A percentile compares a stretch with the other conserved stretches of the same genome.
phyloP scores from a whole-genome alignment of 1,284 basidiomycete species.

The Phellopilus nigrolimitatus region DNA sequence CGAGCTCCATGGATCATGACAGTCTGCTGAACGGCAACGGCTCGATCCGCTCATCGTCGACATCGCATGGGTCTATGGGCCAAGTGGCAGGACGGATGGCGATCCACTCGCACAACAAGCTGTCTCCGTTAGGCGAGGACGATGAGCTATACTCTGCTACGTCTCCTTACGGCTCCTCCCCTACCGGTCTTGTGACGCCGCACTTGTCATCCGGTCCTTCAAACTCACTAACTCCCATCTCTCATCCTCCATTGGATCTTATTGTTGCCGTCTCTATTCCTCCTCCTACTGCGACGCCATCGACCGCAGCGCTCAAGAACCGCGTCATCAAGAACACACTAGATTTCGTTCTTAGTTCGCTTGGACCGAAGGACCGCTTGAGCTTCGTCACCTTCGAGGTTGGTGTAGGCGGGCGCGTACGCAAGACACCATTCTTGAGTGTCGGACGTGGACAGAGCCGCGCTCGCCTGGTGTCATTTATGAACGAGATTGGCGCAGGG shows the following conservation, averaged over 20 bases:
- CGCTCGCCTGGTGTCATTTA: slow-evolving; percentile 66
- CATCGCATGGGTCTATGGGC: slow-evolving; percentile 54
- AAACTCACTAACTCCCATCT: slow-evolving; percentile 72
- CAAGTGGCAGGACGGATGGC: slow-evolving; percentile 14
- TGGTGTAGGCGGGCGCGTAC: slow-evolving; percentile 70
- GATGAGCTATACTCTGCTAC: slow-evolving; percentile 43
- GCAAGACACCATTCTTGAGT: slow-evolving; percentile 86
- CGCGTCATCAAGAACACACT: slow-evolving; percentile 82
- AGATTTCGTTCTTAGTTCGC: slow-evolving; percentile 75
- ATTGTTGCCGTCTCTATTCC: slow-evolving; percentile 90
- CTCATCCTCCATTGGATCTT: slow-evolving; percentile 87
- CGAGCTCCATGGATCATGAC: slow-evolving; percentile 53
- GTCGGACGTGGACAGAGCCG: slow-evolving; percentile 67
- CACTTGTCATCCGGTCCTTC: slow-evolving; percentile 71
- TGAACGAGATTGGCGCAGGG: slow-evolving; percentile 60
- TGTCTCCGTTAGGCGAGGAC: slow-evolving; percentile 66
- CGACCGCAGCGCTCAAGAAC: slow-evolving; percentile 77
- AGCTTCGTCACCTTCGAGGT: slow-evolving; percentile 88
- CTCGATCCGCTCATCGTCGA: slow-evolving; percentile 63
- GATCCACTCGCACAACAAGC: slow-evolving; percentile 42
- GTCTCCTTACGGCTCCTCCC: slow-evolving; percentile 42
- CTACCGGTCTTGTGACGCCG: slow-evolving; percentile 62
- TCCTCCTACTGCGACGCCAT: slow-evolving; percentile 61
- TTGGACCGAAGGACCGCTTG: slow-evolving; percentile 74
- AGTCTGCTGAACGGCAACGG: slow-evolving; percentile 55